Conservation (phyloP, 257 asterid species). For the Ehretia macrophylla region DNA sequence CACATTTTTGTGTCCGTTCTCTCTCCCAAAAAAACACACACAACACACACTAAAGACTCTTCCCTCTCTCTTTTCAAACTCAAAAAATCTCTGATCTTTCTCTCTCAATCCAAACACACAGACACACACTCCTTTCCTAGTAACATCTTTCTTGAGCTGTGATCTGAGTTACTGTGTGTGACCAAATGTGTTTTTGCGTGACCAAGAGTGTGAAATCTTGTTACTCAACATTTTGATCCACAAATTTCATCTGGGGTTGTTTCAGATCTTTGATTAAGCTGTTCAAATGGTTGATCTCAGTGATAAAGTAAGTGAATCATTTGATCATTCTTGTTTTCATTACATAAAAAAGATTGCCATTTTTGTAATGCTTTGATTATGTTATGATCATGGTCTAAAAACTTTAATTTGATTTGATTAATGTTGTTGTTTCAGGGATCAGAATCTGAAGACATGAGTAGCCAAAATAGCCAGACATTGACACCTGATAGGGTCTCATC, state of each 20-base stretch:
- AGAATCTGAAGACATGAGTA: conserved; percentile 58
- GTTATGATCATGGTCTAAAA: no score
- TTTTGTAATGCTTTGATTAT: no score
- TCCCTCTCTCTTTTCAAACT: background rate
- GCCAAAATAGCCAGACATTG: conserved; percentile 25
- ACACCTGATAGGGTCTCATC: conserved; percentile 53
- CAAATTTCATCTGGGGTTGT: background rate
- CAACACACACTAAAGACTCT: background rate
- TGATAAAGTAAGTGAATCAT: conserved; percentile 76
- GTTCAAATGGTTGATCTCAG: conserved; percentile 64
- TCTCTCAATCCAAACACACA: background rate
- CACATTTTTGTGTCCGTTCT: background rate
- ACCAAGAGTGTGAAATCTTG: background rate
- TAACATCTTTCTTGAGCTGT: background rate
- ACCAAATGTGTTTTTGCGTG: no score
- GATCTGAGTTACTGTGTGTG: background rate
- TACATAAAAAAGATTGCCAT: no score
- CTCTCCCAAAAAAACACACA: background rate
- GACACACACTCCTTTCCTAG: background rate
- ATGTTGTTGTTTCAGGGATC: conserved; percentile 39
- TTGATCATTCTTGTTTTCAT: background rate
- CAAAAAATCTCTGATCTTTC: background rate
- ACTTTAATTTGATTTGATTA: background rate
- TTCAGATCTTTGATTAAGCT: background rate
- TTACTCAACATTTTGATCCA: no score